phyloP scores from a whole-genome alignment of 2,329 filamentous ascomycete genomes.

The Cordyceps cateniannulata region DNA sequence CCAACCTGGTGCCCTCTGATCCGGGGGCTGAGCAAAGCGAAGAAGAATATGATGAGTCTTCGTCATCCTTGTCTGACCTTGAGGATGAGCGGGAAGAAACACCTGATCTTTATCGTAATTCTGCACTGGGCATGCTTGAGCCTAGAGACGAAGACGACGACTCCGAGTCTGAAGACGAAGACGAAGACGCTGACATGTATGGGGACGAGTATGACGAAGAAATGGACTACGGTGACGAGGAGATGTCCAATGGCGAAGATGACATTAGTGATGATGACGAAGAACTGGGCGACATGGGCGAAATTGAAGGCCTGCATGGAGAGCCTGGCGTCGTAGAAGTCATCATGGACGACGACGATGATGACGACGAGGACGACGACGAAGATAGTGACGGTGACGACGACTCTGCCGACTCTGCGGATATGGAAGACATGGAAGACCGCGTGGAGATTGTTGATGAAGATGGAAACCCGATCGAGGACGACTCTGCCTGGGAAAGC shows the following conservation, averaged over 20 bases:
- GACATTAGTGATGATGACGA: slow-evolving; percentile 89
- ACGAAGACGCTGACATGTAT: slow-evolving; percentile 81
- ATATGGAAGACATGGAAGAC: slow-evolving; percentile 41
- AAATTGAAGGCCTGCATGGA: slow-evolving; percentile 68
- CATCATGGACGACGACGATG: slow-evolving; percentile 67
- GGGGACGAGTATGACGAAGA: slow-evolving; percentile 87
- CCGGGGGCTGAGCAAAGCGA: slow-evolving; percentile 65
- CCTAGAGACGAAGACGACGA: slow-evolving; percentile 75
- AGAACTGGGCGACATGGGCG: slow-evolving; percentile 73
- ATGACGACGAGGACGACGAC: slow-evolving; percentile 59
- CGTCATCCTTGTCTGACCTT: slow-evolving; percentile 74
- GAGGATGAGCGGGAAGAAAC: slow-evolving; percentile 89
- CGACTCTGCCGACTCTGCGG: slow-evolving; percentile 43
- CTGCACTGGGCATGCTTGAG: slow-evolving; percentile 90
- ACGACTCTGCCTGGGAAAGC: slow-evolving; percentile 57
- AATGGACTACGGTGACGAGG: slow-evolving; percentile 83
- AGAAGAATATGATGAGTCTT: slow-evolving; percentile 80
- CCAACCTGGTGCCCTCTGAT: slow-evolving; percentile 63
- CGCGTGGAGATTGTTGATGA: slow-evolving; percentile 56
- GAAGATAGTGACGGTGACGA: slow-evolving; percentile 51
- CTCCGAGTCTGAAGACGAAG: slow-evolving; percentile 64
- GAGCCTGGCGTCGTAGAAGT: slow-evolving; percentile 62
- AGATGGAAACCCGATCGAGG: slow-evolving; percentile 51
- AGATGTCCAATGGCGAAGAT: slow-evolving; percentile 74
- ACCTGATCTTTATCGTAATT: slow-evolving; percentile 94